Conservation (phyloP, 2,329 filamentous ascomycete species). For the Botrytis porri region DNA sequence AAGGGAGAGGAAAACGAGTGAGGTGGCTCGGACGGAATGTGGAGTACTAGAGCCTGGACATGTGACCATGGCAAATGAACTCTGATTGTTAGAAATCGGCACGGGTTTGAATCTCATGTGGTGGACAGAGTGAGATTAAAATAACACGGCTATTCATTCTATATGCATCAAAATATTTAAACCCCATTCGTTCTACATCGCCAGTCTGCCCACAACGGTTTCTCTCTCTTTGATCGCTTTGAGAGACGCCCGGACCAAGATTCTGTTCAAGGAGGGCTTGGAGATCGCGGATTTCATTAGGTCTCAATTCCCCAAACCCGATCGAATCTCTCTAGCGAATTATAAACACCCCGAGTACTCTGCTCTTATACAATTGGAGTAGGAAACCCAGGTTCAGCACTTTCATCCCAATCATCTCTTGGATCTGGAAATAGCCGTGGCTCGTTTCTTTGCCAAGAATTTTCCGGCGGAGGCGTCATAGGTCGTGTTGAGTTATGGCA, state of each 20-base stretch:
- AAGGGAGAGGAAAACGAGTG: conserved; percentile 34
- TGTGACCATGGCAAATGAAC: neutral
- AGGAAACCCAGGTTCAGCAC: neutral
- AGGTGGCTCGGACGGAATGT: neutral
- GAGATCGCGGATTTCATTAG: neutral
- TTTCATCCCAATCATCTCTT: neutral
- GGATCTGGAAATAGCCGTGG: neutral
- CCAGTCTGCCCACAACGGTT: neutral
- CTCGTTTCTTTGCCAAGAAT: neutral
- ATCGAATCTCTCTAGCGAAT: neutral
- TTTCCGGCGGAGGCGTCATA: neutral
- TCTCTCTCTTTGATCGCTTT: neutral
- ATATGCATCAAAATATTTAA: neutral
- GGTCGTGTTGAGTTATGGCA: neutral
- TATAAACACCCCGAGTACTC: neutral
- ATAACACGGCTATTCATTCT: neutral
- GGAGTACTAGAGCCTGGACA: neutral
- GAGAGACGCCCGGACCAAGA: neutral
- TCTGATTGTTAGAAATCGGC: neutral
- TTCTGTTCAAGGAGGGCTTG: neutral
- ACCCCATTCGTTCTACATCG: neutral
- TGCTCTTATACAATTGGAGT: neutral
- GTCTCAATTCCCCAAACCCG: neutral
- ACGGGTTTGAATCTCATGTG: neutral
- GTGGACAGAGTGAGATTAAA: neutral